Base-by-base conservation (phyloP, 2,329 filamentous ascomycete species). In the Fusarium domesticum region DNA sequence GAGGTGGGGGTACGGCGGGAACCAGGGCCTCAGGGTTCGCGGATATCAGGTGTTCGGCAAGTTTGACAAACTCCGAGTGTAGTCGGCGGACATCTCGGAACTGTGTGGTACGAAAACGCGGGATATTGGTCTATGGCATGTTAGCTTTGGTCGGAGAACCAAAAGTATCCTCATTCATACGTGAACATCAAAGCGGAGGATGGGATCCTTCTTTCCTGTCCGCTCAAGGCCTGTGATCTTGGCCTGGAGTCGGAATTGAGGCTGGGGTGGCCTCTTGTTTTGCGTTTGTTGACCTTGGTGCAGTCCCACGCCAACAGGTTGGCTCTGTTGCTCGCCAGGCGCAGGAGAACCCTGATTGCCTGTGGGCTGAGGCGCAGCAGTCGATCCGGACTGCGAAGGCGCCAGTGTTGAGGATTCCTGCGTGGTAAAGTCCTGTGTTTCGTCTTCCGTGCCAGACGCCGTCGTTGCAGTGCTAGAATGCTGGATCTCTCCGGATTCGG, bases 11-110 rank as follows among this genome's bases (percentile, higher is more conserved):
- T 1, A 98, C 90, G 8, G 92, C 90, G 3, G 93, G 93, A 6
- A 98, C 92, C 35, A 98, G 76, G 7, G 90, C 87, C 68, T 98
- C 93, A 4, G 93, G 93, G 62, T 97, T 97, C n/a, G 92, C 91
- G 18, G 92, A 96, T 66, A 96, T 90, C 45, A 98, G 76, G 67
- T 98, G 93, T 47, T 96, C 88, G 43, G 87, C 89, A n/a, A 98
- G 84, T 70, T 97, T 98, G 53, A 89, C 78, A 61, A 98, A 98
- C 65, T 98, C 93, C 37, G 89, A 90, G 69, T 98, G 93, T 50
- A 95, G 85, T 48, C 93, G 88, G 58, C 93, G 87, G 55, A 98
- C 90, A 69, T 98, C 93, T 63, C 93, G 90, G 71, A 96, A 98
- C 67, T 98, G 93, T 5, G 93, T 98, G 1, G 93, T 98, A 59